These are phyloP conservation scores for Fusarium compactum DNA, from an alignment of 2,329 filamentous ascomycete genomes.

Conservation along the genomic window DNA sequence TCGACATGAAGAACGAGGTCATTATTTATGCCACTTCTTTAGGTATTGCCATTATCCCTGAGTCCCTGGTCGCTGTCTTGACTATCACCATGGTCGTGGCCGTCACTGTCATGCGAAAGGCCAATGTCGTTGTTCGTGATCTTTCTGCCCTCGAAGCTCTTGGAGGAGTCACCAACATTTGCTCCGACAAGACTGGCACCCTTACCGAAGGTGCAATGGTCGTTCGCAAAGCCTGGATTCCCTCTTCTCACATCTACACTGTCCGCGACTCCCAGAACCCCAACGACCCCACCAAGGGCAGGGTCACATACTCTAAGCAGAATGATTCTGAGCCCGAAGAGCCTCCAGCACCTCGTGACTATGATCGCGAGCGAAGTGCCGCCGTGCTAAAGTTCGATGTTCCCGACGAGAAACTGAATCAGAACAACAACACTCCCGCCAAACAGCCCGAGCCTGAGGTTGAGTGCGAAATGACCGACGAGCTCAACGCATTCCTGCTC, in stretches of 20 bases:
- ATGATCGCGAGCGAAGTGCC: constrained; percentile 69
- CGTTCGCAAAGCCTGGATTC: constrained; percentile 74
- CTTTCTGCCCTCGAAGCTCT: constrained; percentile 76
- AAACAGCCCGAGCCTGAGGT: constrained; percentile 48
- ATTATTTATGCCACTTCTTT: constrained; percentile 70
- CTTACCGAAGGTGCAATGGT: constrained; percentile 78
- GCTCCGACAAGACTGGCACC: constrained; percentile 80
- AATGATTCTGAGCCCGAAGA: constrained; percentile 50
- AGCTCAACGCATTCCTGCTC: constrained; percentile 64
- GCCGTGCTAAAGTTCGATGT: constrained; percentile 73
- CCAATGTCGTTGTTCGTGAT: constrained; percentile 74
- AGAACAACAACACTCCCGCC: constrained; percentile 45
- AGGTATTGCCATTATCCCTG: constrained; percentile 72
- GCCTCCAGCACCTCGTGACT: constrained; percentile 63
- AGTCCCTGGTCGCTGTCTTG: constrained; percentile 74
- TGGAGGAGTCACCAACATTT: constrained; percentile 78
- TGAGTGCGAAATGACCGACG: constrained; percentile 61
- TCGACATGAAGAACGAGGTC: constrained; percentile 63
- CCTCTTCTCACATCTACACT: constrained; percentile 66
- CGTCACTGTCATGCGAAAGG: constrained; percentile 72
- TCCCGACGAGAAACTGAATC: constrained; percentile 66
- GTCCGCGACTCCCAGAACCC: constrained; percentile 72
- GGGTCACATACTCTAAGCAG: constrained; percentile 60
- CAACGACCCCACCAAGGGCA: constrained; percentile 70
- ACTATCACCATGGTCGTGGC: constrained; percentile 78